Evolutionary conservation across 345 rosid genomes (phyloP), one percentile per base, ranked within the genome.

Genomic region (Populus deltoides): DNA sequence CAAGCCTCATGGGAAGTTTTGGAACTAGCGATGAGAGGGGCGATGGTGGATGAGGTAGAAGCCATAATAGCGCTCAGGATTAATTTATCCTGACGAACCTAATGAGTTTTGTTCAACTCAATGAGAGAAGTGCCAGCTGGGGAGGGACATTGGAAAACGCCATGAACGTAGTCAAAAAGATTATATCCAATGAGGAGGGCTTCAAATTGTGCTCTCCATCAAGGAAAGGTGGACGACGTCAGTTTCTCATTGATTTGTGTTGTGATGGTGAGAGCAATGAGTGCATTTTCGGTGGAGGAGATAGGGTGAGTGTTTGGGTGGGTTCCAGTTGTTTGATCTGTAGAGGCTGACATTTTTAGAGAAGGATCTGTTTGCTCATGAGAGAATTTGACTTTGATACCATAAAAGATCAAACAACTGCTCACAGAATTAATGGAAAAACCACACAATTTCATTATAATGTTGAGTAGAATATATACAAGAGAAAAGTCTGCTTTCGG

Each of bases 111-210:
- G 55, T 49, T 49, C 2, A 49, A 5, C 20, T 49, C 8, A 49
- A 0, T 49, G 7, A 0, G 15, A 6, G 20, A 49, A 1, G 7
- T 49, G 22, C 20, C 0, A 6, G 0, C 7, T 0, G 20, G 8
- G 1, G 22, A 49, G 55, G 22, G 22, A 6, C 55, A 16, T 4
- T 17, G 2, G 6, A 22, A 5, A 6, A 49, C 0, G 0, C 22
- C 2, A 1, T 49, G 8, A 5, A 49, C 55, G 13, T 17, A 49
- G 2, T 49, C 8, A 49, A 49, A 0, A 6, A 49, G 22, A 2
- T 49, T 6, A 2, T 49, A 49, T 5, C 55, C 0, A 0, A 49
- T 49, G 8, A 49, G 55, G 7, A 49, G 22, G 0, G 22, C 55
- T 16, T 49, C 8, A 49, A 49, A 49, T 49, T 49, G 22, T 5